Percentiles rank a stretch among this genome's conserved stretches.
Evolutionary conservation across 495 filamentous ascomycete genomes (phyloP).

Genomic region (Podospora conica): DNA sequence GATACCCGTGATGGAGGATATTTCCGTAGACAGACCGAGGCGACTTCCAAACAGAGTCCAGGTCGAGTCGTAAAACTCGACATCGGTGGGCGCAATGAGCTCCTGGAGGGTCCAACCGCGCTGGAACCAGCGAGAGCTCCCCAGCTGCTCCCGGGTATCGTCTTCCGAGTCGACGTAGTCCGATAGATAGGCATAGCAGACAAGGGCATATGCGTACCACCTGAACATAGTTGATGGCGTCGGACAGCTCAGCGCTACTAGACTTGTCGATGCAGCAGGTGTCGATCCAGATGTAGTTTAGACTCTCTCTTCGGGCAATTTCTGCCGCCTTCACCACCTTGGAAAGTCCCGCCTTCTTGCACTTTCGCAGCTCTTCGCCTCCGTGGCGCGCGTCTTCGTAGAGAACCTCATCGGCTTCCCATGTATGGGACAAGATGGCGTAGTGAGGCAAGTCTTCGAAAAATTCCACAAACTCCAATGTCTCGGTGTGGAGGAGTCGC

Average conservation of each 20-base stretch:
- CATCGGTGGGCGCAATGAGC: neutral
- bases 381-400: conserved; percentile 1
- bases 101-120: conserved; percentile 13
- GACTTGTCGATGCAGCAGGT: conserved; percentile 19
- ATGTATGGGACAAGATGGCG: conserved; percentile 19
- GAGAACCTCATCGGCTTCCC: conserved; percentile 18
- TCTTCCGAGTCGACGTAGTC: neutral
- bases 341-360: conserved; percentile 19
- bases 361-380: neutral
- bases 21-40: neutral
- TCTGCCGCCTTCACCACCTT: conserved; percentile 14
- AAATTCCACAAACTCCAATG: neutral
- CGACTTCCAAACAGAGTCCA: neutral
- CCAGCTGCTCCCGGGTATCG: neutral
- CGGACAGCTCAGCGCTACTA: conserved; percentile 16
- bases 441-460: neutral
- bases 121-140: conserved; percentile 7
- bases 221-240: conserved; percentile 19
- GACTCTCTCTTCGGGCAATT: neutral
- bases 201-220: conserved; percentile 2
- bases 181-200: conserved; percentile 16
- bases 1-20: neutral
- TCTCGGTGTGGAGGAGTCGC: neutral
- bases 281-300: conserved; percentile 10
- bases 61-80: neutral